Base-by-base conservation (phyloP, 345 rosid species). In the Corchorus olitorius region DNA sequence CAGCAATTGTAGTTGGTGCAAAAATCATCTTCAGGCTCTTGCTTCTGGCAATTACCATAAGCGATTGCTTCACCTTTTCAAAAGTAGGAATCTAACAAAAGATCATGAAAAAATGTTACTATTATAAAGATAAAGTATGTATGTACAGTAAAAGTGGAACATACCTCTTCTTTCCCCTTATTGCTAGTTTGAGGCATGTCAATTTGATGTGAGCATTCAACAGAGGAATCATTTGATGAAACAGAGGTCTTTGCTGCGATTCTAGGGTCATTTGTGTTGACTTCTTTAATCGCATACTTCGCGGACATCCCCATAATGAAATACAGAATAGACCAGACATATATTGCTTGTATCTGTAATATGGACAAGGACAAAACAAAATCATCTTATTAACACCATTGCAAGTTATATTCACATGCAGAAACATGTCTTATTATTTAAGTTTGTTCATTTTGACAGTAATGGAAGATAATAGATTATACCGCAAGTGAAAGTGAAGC, bases 401-500 rank as follows among this genome's bases (percentile, higher is more conserved):
- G 8, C 7, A 19, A 54, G n/a, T 8, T 16, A 17, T 10, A 12
- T 16, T 3, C 27, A 27, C 1, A 27, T 27, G 27, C 27, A 27
- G 27, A 27, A 27, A 27, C 27, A 27, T 39, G 43, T 39, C 43
- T 39, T 1, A 39, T 39, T 39, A 39, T 39, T 39, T 39, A 39
- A 3, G 43, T 39, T 39, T 39, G 5, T 39, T 39, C 6, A 39
- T 39, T 39, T 39, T 4, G 43, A 39, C 43, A 39, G 43, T 55
- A 1, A 10, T 14, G 9, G 55, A 4, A 19, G 60, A 69, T 7
- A 14, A 35, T 27, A 35, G 12, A 73, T 81, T 33, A 46, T 88
- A 91, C 92, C 71, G 93, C 89, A 90, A 91, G 86, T 11, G 93
- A 89, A 52, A 91, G 87, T 60, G 95, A 89, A 45, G 77, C 80